phyloP scores from a whole-genome alignment of 1,284 basidiomycete species.

The Agaricales sp. region DNA sequence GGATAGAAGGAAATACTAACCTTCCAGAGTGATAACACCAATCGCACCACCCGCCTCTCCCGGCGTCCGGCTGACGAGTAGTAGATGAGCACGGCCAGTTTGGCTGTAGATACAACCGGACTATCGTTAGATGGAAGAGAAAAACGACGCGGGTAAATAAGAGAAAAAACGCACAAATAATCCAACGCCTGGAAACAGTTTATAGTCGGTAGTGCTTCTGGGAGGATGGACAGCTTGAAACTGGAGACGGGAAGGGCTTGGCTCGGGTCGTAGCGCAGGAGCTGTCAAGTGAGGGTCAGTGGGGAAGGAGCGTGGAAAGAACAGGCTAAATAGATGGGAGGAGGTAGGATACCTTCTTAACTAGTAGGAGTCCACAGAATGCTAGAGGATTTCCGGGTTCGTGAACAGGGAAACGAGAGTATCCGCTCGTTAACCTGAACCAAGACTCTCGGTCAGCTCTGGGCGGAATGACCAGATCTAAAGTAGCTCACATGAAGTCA shows the following conservation, averaged over 20 bases:
- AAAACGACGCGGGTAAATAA: neutral
- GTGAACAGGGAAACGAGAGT: slow-evolving; percentile 91
- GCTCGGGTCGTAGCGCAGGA: slow-evolving; percentile 86
- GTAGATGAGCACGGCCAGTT: slow-evolving; percentile 88
- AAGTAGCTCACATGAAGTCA: slow-evolving; percentile 54
- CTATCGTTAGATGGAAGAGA: neutral
- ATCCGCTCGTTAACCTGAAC: slow-evolving; percentile 64
- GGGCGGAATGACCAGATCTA: no score
- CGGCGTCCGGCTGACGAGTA: slow-evolving; percentile 80
- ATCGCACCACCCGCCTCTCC: slow-evolving; percentile 74
- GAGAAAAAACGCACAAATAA: slow-evolving; percentile 54
- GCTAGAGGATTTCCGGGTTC: slow-evolving; percentile 64
- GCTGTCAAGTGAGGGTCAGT: slow-evolving; percentile 29
- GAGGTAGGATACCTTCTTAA: slow-evolving; percentile 55
- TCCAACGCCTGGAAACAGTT: slow-evolving; percentile 81
- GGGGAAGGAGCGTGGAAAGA: no score
- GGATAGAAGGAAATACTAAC: slow-evolving; percentile 21
- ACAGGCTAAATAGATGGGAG: neutral
- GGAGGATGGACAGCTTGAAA: slow-evolving; percentile 75
- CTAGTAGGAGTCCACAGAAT: slow-evolving; percentile 82
- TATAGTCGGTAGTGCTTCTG: slow-evolving; percentile 82
- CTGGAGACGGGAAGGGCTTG: slow-evolving; percentile 66
- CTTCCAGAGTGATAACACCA: slow-evolving; percentile 76
- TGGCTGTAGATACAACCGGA: slow-evolving; percentile 56
- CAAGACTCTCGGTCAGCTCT: no score